phyloP scores from a whole-genome alignment of 139 green algal species.

The Mesotaenium endlicherianum region DNA sequence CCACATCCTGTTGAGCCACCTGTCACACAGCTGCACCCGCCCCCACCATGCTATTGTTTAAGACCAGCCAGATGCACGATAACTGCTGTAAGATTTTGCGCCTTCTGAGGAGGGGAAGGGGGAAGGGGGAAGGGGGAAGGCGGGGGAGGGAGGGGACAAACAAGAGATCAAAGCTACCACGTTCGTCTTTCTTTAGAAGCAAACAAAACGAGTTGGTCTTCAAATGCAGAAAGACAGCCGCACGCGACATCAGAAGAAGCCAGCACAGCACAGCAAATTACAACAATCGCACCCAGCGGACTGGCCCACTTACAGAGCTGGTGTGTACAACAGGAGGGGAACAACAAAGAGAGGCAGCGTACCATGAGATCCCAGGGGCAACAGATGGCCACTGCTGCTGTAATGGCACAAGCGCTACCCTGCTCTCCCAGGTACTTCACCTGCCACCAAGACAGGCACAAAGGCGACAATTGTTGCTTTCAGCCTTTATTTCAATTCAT shows the following conservation, averaged over 20 bases:
- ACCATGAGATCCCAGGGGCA: slow-evolving; percentile 46
- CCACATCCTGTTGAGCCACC: slow-evolving; percentile 15
- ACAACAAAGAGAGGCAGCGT: neutral
- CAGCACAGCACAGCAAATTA: neutral
- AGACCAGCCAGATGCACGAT: no score
- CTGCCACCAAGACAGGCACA: no score
- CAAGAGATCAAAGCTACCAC: no score
- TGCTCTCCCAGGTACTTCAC: slow-evolving; percentile 52
- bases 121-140: neutral
- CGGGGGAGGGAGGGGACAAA: neutral
- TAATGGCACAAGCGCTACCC: neutral
- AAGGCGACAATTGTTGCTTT: no score
- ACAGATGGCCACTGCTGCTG: slow-evolving; percentile 22
- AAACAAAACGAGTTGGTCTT: no score
- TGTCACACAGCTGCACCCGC: slow-evolving; percentile 42
- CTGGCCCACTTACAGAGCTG: neutral
- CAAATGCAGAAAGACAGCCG: neutral
- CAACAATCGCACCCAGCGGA: no score
- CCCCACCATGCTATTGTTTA: no score
- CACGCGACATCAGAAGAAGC: neutral
- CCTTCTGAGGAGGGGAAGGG: neutral
- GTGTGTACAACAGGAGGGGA: neutral
- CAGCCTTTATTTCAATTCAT: no score
- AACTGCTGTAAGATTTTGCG: neutral
- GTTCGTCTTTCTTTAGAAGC: no score